Conservation (phyloP, 257 asterid genomes). For the Thymus mandschuricus region DNA sequence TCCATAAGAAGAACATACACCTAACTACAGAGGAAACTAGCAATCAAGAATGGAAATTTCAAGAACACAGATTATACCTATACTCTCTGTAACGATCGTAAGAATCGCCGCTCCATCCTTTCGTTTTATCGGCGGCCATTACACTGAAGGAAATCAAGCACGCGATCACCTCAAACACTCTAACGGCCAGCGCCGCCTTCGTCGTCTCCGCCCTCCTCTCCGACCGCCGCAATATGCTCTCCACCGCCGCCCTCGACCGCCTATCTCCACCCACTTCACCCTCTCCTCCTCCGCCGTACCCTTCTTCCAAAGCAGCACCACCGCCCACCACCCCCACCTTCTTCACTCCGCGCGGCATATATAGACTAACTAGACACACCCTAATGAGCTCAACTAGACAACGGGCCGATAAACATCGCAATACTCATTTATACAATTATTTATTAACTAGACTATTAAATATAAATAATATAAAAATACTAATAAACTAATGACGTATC, state of each 20-base stretch:
- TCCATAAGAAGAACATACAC: neutral
- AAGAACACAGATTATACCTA: constrained; percentile 42
- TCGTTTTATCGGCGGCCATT: constrained; percentile 93
- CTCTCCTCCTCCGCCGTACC: constrained; percentile 41
- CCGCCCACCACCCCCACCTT: constrained; percentile 51
- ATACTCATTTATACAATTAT: too few species aligned
- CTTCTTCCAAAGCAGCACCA: constrained; percentile 46
- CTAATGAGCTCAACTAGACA: too few species aligned
- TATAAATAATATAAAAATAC: too few species aligned
- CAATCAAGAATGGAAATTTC: neutral
- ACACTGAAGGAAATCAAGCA: constrained; percentile 85
- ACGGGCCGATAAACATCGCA: too few species aligned
- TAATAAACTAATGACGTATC: too few species aligned
- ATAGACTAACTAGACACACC: too few species aligned
- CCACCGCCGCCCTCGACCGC: constrained; percentile 47
- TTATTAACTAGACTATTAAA: too few species aligned
- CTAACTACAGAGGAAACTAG: neutral
- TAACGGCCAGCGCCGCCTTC: constrained; percentile 60
- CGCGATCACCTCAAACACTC: constrained; percentile 62
- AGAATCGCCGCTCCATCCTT: constrained; percentile 99
- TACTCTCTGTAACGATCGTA: constrained; percentile 87
- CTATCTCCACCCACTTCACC: constrained; percentile 52
- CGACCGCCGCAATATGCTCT: constrained; percentile 46
- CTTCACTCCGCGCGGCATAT: constrained; percentile 40
- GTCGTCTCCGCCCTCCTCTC: constrained; percentile 46